Evolutionary conservation across 768 basidiomycete genomes (phyloP), one percentile per base, ranked within the genome.

Genomic region (Baorangia bicolor): DNA sequence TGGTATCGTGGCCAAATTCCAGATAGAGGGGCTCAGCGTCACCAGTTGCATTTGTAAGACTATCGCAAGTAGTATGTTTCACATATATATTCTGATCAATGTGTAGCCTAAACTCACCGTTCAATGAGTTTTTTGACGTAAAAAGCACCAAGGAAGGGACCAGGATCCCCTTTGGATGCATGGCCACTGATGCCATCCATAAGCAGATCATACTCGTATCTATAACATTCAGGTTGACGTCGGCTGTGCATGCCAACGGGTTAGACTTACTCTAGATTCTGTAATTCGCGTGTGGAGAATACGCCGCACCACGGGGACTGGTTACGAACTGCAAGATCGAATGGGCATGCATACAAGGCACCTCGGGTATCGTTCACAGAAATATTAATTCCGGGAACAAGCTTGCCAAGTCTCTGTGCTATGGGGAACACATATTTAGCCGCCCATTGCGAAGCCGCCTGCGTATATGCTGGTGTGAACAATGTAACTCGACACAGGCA

Each of bases 1-100:
- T 76, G 8, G 70, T 74, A 49, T 77, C 74, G 56, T 77, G 75
- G 5, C 75, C 76, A 56, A 77, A 78, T 63, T 78, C 74, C 25
- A 78, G 65, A 62, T 74, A 76, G 21, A 75, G 61, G 38, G 65
- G 45, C 49, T 67, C 49, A 14, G 72, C 69, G 45, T 72, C 66
- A 33, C 67, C 72, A 25, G 70, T 72, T 21, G 61, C 55, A 64
- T 76, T 75, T 28, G 69, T 67, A 44, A 77, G 68, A 39, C 74
- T 76, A 34, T 28, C 20, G 34, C 25, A 45, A 30, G 4, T 2
- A 21, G 4, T 12, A 37, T 51, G 28, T 18, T 37, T 43, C 34
- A 18, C 38, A 28, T 12, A 11, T 25, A 28, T 12, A 11, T 25
- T 42, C 9, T n/a, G 39, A 46, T 27, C 27, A 25, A 21, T 13